These are phyloP conservation scores for Ophidiomyces ophidiicola DNA, from an alignment of 2,329 filamentous ascomycete species.

Conservation along the genomic window DNA sequence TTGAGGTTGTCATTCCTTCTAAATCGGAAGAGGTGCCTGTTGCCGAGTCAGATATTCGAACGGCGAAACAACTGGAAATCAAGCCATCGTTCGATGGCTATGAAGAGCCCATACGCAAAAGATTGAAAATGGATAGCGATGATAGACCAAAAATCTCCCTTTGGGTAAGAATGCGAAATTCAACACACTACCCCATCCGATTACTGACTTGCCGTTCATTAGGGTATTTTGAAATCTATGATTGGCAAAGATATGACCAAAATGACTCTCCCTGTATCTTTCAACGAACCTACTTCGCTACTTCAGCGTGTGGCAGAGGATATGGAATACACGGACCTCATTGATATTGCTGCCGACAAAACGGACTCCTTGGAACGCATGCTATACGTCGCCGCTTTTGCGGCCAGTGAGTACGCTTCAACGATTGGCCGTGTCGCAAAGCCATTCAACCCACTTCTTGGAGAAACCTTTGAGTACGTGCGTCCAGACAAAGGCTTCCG, in stretches of 20 bases:
- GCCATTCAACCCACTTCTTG: constrained; percentile 91
- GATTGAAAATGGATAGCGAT: constrained; percentile 79
- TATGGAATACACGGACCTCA: constrained; percentile 90
- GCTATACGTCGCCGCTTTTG: constrained; percentile 90
- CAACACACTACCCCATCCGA: neutral
- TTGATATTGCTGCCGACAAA: constrained; percentile 78
- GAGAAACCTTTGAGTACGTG: constrained; percentile 94
- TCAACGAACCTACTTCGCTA: constrained; percentile 94
- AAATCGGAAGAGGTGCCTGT: constrained; percentile 37
- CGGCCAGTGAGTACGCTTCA: constrained; percentile 90
- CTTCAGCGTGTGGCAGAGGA: constrained; percentile 92
- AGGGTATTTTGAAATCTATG: constrained; percentile 98
- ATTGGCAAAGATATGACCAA: constrained; percentile 99
- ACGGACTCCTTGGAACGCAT: constrained; percentile 80
- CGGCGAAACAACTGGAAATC: constrained; percentile 50
- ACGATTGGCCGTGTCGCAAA: constrained; percentile 95
- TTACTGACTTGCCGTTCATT: constrained; percentile 1
- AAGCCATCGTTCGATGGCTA: constrained; percentile 74
- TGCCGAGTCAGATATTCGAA: constrained; percentile 33
- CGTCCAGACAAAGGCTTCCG: constrained; percentile 94
- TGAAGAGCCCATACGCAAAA: constrained; percentile 70
- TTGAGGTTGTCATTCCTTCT: constrained; percentile 44
- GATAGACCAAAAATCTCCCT: constrained; percentile 87
- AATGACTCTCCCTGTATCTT: constrained; percentile 96
- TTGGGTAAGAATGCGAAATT: constrained; percentile 59